phyloP scores from a whole-genome alignment of 2,329 filamentous ascomycete species.

The Aschersonia sp. region DNA sequence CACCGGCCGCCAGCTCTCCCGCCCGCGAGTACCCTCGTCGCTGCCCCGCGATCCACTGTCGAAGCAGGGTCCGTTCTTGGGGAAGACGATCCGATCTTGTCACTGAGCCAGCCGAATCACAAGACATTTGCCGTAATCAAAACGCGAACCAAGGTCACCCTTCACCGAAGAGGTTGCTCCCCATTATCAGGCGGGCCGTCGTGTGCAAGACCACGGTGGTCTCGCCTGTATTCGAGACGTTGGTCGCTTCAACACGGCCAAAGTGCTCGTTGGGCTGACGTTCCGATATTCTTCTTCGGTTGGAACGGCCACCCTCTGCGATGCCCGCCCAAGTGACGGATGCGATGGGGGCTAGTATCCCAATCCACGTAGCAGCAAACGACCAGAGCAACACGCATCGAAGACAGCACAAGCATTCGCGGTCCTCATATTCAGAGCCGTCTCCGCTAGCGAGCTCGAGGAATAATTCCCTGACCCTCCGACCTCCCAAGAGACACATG shows the following conservation, averaged over 20 bases:
- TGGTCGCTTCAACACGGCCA: not conserved
- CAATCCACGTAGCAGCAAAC: conserved; percentile 19
- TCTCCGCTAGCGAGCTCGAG: conserved; percentile 38
- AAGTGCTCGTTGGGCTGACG: not conserved
- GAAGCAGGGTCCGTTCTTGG: no score
- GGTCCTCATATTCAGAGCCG: conserved; percentile 47
- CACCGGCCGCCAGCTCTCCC: no score
- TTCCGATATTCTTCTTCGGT: no score
- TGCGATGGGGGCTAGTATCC: conserved; percentile 21
- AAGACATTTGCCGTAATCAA: not conserved
- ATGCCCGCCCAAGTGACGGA: conserved; percentile 26
- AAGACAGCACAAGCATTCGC: conserved; percentile 43
- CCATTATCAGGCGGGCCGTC: conserved; percentile 8
- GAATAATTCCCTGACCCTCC: conserved; percentile 47
- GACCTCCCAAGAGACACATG: conserved; percentile 44
- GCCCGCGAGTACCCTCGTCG: no score
- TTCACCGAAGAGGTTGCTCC: conserved; percentile 1
- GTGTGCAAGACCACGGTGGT: conserved; percentile 11
- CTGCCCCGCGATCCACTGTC: no score
- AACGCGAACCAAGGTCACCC: not conserved
- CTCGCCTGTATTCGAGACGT: conserved; percentile 10
- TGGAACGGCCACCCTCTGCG: conserved; percentile 5
- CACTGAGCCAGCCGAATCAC: not conserved
- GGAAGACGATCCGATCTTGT: not conserved
- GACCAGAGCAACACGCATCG: conserved; percentile 20